Base-by-base conservation (phyloP, 441 rosid genomes). In the Erysimum pusillum region DNA sequence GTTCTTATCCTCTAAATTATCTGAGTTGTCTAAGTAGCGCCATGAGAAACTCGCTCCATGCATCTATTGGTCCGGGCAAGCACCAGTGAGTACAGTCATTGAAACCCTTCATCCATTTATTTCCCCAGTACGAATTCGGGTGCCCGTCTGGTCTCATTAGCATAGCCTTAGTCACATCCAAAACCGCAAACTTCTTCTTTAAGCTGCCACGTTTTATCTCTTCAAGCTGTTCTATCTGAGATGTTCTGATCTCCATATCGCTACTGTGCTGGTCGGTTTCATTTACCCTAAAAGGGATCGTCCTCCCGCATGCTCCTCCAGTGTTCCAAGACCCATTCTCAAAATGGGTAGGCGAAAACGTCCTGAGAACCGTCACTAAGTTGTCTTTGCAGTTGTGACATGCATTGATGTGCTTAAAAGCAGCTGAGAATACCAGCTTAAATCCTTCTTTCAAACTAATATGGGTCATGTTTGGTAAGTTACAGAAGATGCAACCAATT, bases 61-160 rank as follows among this genome's bases (percentile, higher is more conserved):
- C 45, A 71, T 92, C 90, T 1, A 90, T 80, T 0, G 97, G 95
- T 25, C 95, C 92, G 0, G 95, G 98, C 79, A 93, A 69, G 81
- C 97, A 91, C 95, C 94, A 88, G 70, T 89, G 97, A 42, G 87
- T 86, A 74, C 94, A 90, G 69, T 90, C 95, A 48, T 85, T 92
- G 35, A 76, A 87, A 10, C 92, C 97, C n/a, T 65, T 86, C 72
- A 77, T 77, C 80, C 76, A 41, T 63, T 82, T 69, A 49, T 92
- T 88, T 2, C 85, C 90, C 93, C 90, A 85, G 49, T 72, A 67
- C 36, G 66, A 75, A 14, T 87, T 83, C 0, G 94, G 97, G 34
- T 92, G 94, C 3, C 94, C 92, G 57, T 94, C 96, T 7, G 94
- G 88, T 77, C 94, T 86, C 88, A 91, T 84, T 39, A 86, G 22